A percentile compares a stretch with the other conserved stretches of the same genome.
Conservation (phyloP, 2,329 filamentous ascomycete species). For the Pseudogymnoascus sp. region DNA sequence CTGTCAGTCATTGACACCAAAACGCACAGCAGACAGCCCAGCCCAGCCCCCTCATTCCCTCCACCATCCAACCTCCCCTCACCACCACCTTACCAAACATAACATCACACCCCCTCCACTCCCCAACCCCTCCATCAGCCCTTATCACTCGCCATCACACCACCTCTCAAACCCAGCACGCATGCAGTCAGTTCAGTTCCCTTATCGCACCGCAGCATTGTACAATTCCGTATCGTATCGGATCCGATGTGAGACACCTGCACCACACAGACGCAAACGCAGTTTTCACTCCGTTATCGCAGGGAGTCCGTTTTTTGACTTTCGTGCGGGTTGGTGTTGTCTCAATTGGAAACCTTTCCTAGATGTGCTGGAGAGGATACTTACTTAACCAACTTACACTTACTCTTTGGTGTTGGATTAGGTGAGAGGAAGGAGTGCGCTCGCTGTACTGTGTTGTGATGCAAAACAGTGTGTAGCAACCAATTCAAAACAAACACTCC, state of each 20-base stretch:
- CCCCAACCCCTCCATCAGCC: not conserved
- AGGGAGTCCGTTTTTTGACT: not conserved
- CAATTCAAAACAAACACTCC: not conserved
- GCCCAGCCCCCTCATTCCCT: not conserved
- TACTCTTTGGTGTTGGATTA: not conserved
- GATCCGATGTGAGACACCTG: not conserved
- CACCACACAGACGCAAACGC: not conserved
- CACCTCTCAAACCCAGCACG: not conserved
- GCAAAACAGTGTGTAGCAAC: not conserved
- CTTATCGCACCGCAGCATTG: not conserved
- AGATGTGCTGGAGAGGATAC: not conserved
- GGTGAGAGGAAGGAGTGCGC: not conserved
- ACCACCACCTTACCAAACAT: not conserved
- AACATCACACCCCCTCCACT: not conserved
- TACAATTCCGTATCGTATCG: not conserved
- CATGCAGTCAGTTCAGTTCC: not conserved
- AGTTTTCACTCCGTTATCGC: not conserved
- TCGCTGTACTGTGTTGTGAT: not conserved
- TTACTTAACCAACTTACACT: not conserved
- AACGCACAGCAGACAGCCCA: not conserved
- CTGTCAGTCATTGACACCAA: not conserved
- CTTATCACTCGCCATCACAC: not conserved
- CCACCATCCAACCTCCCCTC: not conserved
- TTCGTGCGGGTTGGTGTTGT: not conserved
- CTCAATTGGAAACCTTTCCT: not conserved